Evolutionary conservation across 805 yeast genomes (phyloP).

Genomic region (Metahyphopichia silvanorum): DNA sequence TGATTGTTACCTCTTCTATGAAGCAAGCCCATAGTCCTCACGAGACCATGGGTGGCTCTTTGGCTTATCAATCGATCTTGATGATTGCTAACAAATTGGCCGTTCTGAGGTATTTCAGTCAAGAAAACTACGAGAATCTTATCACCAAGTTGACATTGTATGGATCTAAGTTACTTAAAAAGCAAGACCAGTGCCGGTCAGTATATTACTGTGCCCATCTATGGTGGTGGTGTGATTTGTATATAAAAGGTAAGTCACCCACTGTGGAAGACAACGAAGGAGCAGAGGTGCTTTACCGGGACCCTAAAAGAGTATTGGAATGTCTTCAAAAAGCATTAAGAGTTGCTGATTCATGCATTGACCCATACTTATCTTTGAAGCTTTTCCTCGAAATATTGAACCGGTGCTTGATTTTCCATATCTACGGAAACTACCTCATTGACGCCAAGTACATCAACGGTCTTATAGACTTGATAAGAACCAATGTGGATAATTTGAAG

Average conservation of each 20-base stretch:
- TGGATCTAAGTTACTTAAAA: slow-evolving; percentile 83
- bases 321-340: slow-evolving; percentile 85
- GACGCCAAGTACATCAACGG: slow-evolving; percentile 80
- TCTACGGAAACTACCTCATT: slow-evolving; percentile 71
- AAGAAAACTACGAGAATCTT: slow-evolving; percentile 74
- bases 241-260: slow-evolving; percentile 24
- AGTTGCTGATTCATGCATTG: slow-evolving; percentile 94
- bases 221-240: slow-evolving; percentile 83
- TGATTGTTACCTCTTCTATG: slow-evolving; percentile 21
- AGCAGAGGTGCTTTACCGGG: slow-evolving; percentile 27
- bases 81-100: slow-evolving; percentile 45
- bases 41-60: slow-evolving; percentile 42
- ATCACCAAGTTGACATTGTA: slow-evolving; percentile 84
- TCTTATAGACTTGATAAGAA: slow-evolving; percentile 74
- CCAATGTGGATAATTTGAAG: slow-evolving; percentile 50
- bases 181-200: slow-evolving; percentile 92
- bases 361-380: slow-evolving; percentile 66
- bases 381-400: slow-evolving; percentile 87
- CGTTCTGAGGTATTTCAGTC: slow-evolving; percentile 41
- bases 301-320: slow-evolving; percentile 77
- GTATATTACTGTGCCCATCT: slow-evolving; percentile 85
- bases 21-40: slow-evolving; percentile 26
- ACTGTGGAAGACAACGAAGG: slow-evolving; percentile 17
- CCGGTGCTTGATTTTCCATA: slow-evolving; percentile 79
- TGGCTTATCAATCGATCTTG: slow-evolving; percentile 48